Evolutionary conservation across 805 yeast genomes (phyloP).

Genomic region (Cyberlindnera lachancei): DNA sequence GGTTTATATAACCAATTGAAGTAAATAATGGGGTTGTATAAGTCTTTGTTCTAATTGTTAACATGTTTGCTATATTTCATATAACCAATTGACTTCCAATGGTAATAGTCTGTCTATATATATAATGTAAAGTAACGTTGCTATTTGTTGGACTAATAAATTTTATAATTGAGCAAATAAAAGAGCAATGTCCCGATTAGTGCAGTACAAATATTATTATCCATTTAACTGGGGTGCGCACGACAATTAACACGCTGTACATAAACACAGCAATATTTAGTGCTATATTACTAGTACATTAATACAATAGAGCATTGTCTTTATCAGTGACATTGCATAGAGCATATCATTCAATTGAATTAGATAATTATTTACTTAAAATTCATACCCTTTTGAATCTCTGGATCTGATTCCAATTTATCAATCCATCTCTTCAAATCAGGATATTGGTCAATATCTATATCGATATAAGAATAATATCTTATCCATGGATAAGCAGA

Average conservation of each 20-base stretch:
- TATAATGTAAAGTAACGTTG: too few species aligned
- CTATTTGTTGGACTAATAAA: too few species aligned
- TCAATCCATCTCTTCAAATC: conserved; percentile 33
- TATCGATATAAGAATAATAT: conserved; percentile 27
- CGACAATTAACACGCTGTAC: too few species aligned
- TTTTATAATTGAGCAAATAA: too few species aligned
- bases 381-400: neutral
- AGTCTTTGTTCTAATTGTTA: neutral
- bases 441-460: conserved; percentile 21
- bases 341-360: neutral
- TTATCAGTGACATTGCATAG: neutral
- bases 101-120: too few species aligned
- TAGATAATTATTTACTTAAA: neutral
- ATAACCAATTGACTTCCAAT: neutral
- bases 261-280: too few species aligned
- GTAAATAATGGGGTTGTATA: neutral
- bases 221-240: too few species aligned
- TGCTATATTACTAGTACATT: too few species aligned
- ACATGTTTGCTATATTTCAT: neutral
- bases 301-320: too few species aligned
- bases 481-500: conserved; percentile 39
- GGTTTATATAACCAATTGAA: too few species aligned
- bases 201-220: too few species aligned
- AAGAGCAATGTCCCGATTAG: too few species aligned
- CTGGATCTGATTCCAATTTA: conserved; percentile 12